Evolutionary conservation across 257 asterid genomes (phyloP).

Genomic region (Coffea eugenioides): DNA sequence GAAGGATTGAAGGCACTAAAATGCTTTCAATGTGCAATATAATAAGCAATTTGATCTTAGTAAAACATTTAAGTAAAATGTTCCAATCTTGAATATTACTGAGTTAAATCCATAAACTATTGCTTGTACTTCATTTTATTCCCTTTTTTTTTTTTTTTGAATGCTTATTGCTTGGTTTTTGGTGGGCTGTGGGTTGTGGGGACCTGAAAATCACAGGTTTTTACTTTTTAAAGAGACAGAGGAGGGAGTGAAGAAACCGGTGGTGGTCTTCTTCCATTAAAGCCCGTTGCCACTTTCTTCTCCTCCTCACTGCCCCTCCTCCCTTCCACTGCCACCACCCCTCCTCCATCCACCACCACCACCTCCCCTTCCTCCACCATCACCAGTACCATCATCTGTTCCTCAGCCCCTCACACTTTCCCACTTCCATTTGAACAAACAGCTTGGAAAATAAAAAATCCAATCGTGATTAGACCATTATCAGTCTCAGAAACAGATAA

Average conservation of each 20-base stretch:
- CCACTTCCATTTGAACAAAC: not conserved
- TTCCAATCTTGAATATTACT: too few relatives aligned
- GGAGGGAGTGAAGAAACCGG: conserved; percentile 3
- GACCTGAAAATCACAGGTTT: conserved; percentile 16
- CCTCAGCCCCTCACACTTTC: not conserved
- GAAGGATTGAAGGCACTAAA: too few relatives aligned
- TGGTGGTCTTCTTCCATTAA: conserved; percentile 11
- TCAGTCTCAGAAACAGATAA: not conserved
- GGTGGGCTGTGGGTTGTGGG: not conserved
- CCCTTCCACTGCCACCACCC: not conserved
- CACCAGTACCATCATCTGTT: conserved; percentile 1
- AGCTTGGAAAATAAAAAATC: not conserved
- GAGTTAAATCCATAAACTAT: too few relatives aligned
- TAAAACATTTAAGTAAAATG: too few relatives aligned
- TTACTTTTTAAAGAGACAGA: conserved; percentile 10
- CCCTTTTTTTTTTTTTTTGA: not conserved
- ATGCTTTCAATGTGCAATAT: too few relatives aligned
- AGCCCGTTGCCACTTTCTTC: not conserved
- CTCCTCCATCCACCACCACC: not conserved
- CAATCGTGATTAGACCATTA: not conserved
- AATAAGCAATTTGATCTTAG: too few relatives aligned
- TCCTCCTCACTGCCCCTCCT: too few relatives aligned
- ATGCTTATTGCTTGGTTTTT: not conserved
- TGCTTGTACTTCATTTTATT: too few relatives aligned
- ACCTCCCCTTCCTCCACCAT: not conserved